Evolutionary conservation across 225 moss, liverwort and hornwort species (phyloP), one percentile per base, ranked within the genome.

Genomic region (Asterella californica): DNA sequence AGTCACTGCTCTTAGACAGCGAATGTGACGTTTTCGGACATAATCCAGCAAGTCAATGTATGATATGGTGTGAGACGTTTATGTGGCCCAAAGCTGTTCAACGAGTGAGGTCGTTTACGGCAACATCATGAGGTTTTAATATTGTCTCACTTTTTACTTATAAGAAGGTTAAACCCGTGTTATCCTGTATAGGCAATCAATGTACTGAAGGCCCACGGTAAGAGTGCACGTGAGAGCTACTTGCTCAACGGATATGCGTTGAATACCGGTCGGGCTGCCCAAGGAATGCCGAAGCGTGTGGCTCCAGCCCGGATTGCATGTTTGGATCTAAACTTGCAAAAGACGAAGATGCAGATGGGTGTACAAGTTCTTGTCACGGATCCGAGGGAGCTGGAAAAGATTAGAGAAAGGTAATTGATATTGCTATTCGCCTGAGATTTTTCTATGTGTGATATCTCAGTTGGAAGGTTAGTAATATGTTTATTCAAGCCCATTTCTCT

Each of bases 341-440:
- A 91, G 76, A 82, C 90, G 75, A 95, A 95, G 83, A 92, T 96
- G 93, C 95, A 93, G 86, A 96, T 96, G 95, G 95, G 95, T 10
- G 89, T 96, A 25, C 95, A 96, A 74, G 93, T 95, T 64, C 89
- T 95, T 27, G 93, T 95, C 27, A 95, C 93, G n/a, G 91, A 95
- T 78, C 95, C 93, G 27, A 85, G 90, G 63, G 95, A 96, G 76
- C 84, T 93, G 78, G 91, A 92, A 75, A 96, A 90, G 77, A 96
- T 96, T 68, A 88, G 92, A 69, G 88, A 88, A 65, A 86, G 93
- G 94, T 95, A 61, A 64, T 82, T 81, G 33, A 29, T 42, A n/a
- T 32, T 42, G 49, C 29, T 30, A 36, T 52, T 52, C 24, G 11
- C 10, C 22, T 52, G 33, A 53, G 8, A 17, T 0, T 25, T 49